Conservation (phyloP, 768 basidiomycete genomes). For the Auricularia sp. region DNA sequence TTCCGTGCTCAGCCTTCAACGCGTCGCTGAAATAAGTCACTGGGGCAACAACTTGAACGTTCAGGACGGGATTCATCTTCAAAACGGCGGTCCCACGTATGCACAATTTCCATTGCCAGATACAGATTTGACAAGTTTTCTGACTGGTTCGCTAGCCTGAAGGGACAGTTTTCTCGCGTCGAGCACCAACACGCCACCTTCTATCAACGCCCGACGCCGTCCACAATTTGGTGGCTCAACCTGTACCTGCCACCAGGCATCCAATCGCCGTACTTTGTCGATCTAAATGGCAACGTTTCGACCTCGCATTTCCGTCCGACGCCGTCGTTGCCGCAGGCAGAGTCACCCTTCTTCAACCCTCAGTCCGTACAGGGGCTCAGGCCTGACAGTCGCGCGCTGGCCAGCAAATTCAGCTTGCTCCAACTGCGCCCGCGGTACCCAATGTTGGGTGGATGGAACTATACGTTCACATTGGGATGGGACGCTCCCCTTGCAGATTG, state of each 20-base stretch:
- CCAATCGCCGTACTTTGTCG: slow-evolving; percentile 78
- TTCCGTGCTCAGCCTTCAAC: slow-evolving; percentile 60
- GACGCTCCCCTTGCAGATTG: slow-evolving; percentile 77
- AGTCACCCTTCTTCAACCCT: background rate
- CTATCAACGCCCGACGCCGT: slow-evolving; percentile 54
- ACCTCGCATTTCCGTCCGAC: slow-evolving; percentile 75
- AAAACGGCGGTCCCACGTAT: slow-evolving; percentile 84
- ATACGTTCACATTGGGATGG: slow-evolving; percentile 88
- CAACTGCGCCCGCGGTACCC: slow-evolving; percentile 89
- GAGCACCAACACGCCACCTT: slow-evolving; percentile 71
- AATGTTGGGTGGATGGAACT: slow-evolving; percentile 94
- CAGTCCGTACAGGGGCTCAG: background rate
- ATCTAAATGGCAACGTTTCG: slow-evolving; percentile 91
- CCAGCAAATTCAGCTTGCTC: slow-evolving; percentile 48
- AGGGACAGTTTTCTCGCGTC: slow-evolving; percentile 91
- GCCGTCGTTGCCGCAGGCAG: slow-evolving; percentile 49
- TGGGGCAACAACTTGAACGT: slow-evolving; percentile 95
- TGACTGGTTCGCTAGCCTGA: slow-evolving; percentile 45
- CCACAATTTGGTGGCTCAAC: slow-evolving; percentile 63
- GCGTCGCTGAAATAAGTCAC: slow-evolving; percentile 86
- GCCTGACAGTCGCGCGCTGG: background rate
- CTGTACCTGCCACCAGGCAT: slow-evolving; percentile 78
- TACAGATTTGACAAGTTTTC: slow-evolving; percentile 5
- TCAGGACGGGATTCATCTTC: slow-evolving; percentile 76
- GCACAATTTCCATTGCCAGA: slow-evolving; percentile 24